These are phyloP conservation scores for Fusarium sulawesiense DNA, from an alignment of 2,329 filamentous ascomycete genomes.

Conservation along the genomic window DNA sequence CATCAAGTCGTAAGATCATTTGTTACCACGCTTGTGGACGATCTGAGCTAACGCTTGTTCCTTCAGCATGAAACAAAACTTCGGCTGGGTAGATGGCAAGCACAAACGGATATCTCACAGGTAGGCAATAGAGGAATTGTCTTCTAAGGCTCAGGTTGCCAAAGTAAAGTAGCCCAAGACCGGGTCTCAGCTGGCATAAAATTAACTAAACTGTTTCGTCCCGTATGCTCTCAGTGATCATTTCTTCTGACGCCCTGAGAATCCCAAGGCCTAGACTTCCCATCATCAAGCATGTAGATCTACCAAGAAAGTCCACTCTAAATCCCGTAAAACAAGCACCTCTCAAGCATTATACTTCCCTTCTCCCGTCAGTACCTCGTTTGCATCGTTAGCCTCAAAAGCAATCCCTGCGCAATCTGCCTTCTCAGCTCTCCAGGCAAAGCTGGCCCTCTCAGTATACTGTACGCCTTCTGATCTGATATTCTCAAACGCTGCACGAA, in stretches of 20 bases:
- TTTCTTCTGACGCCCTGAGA: no score
- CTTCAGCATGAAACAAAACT: background rate
- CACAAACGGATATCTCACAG: background rate
- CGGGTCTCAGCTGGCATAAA: no score
- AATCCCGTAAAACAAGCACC: background rate
- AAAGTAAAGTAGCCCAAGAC: no score
- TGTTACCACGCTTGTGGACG: background rate
- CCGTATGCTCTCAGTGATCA: no score
- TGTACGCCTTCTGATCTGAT: conserved; percentile 32
- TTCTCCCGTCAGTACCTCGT: background rate
- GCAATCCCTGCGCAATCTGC: conserved; percentile 45
- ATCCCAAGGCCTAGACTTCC: background rate
- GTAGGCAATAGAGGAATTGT: no score
- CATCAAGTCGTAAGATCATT: background rate
- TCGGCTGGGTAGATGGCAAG: background rate
- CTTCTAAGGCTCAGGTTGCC: no score
- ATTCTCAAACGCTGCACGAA: conserved; percentile 25
- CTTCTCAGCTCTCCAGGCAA: conserved; percentile 45
- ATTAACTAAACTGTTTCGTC: no score
- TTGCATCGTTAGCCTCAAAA: conserved; percentile 38
- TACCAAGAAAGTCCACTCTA: background rate
- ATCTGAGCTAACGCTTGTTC: background rate
- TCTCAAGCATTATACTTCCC: background rate
- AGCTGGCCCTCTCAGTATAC: conserved; percentile 36
- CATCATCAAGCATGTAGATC: background rate